A percentile compares a stretch with the other conserved stretches of the same genome.
These are phyloP conservation scores for Taxawa tesnikishii DNA, from an alignment of 2,329 filamentous ascomycete species.

Conservation along the genomic window DNA sequence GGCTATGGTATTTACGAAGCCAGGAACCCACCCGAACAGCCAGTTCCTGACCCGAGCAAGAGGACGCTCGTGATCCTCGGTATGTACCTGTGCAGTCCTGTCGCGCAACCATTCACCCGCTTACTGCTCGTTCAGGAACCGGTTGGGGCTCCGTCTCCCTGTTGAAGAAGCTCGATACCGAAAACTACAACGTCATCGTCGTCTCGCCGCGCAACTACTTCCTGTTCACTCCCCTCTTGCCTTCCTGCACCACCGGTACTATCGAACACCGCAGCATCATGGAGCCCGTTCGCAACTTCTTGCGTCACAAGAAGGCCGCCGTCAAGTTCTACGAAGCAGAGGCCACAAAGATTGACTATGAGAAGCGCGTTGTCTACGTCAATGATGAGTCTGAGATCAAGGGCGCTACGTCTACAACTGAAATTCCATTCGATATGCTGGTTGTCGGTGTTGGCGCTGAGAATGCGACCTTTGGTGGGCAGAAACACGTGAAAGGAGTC, in stretches of 20 bases:
- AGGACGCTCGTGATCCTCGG: conserved; percentile 95
- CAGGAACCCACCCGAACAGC: conserved; percentile 70
- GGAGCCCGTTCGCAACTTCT: conserved; percentile 94
- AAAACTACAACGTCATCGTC: conserved; percentile 98
- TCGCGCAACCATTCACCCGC: conserved; percentile 8
- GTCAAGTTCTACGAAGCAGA: conserved; percentile 98
- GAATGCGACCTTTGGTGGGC: conserved; percentile 86
- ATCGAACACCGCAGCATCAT: conserved; percentile 99
- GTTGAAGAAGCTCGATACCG: conserved; percentile 95
- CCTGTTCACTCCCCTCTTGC: conserved; percentile 94
- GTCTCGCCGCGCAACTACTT: conserved; percentile 99
- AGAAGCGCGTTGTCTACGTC: conserved; percentile 78
- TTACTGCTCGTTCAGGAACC: conserved; percentile 51
- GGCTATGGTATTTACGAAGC: conserved; percentile 73
- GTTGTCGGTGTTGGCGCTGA: conserved; percentile 95
- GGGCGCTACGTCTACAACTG: conserved; percentile 67
- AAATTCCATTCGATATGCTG: conserved; percentile 96
- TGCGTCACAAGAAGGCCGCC: conserved; percentile 83
- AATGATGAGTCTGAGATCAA: conserved; percentile 89
- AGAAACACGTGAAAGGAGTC: conserved; percentile 7
- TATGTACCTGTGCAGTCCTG: conserved; percentile 28
- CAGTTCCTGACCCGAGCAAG: conserved; percentile 70
- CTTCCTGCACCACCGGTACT: conserved; percentile 91
- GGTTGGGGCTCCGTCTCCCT: conserved; percentile 95
- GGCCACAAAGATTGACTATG: conserved; percentile 86